Evolutionary conservation across 352 stramenopile species (phyloP).

Genomic region (Globisporangium yorkense): DNA sequence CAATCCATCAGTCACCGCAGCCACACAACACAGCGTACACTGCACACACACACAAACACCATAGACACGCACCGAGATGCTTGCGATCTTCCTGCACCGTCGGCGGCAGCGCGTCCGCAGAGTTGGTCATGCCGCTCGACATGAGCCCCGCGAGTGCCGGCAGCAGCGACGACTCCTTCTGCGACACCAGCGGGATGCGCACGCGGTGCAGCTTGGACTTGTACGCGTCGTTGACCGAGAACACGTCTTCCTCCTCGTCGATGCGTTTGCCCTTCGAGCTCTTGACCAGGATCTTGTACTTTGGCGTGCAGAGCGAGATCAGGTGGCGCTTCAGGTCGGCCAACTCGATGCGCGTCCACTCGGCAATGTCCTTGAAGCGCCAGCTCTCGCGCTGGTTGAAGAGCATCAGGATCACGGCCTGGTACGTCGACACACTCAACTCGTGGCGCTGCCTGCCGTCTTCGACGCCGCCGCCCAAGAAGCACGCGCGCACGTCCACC

Average conservation of each 20-base stretch:
- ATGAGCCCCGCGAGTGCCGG: constrained; percentile 22
- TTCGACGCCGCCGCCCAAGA: constrained; percentile 46
- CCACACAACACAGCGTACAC: too few relatives aligned
- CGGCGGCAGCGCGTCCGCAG: constrained; percentile 73
- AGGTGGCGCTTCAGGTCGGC: constrained; percentile 92
- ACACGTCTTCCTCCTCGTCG: constrained; percentile 90
- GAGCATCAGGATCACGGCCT: constrained; percentile 97
- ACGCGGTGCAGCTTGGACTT: constrained; percentile 91
- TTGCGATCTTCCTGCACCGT: constrained; percentile 95
- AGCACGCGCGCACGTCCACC: constrained; percentile 90
- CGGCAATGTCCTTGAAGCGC: constrained; percentile 87
- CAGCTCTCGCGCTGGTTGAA: constrained; percentile 91
- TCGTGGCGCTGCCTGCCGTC: constrained; percentile 82
- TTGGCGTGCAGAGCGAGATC: constrained; percentile 96
- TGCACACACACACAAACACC: neutral
- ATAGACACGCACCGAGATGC: constrained; percentile 64
- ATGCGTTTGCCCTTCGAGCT: constrained; percentile 97
- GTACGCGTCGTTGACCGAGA: constrained; percentile 94
- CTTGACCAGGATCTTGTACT: constrained; percentile 97
- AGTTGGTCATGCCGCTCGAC: constrained; percentile 28
- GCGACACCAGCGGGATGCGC: constrained; percentile 78
- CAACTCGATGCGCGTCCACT: constrained; percentile 85
- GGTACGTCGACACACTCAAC: constrained; percentile 96
- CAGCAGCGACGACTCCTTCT: constrained; percentile 70
- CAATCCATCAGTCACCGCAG: too few relatives aligned